These are phyloP conservation scores for Evernia prunastri DNA, from an alignment of 495 filamentous ascomycete species.

Conservation along the genomic window DNA sequence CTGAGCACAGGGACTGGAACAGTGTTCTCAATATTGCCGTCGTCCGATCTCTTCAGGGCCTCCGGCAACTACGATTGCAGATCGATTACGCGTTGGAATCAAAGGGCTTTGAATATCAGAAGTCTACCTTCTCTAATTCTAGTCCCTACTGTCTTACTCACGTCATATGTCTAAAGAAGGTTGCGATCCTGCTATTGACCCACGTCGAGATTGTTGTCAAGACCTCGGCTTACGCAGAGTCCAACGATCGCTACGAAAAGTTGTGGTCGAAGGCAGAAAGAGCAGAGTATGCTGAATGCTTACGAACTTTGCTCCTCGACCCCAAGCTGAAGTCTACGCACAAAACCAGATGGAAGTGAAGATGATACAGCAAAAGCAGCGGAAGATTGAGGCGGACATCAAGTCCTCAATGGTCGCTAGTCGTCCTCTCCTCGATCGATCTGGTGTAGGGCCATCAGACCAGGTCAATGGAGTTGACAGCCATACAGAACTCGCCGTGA, in stretches of 20 bases:
- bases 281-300: not conserved
- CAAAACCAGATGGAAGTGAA: not conserved
- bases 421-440: too few relatives aligned
- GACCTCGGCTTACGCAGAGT: rapidly evolving
- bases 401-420: too few relatives aligned
- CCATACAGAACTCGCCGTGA: too few relatives aligned
- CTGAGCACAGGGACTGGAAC: not conserved
- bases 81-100: not conserved
- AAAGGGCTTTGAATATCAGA: not conserved
- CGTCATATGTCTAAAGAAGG: not conserved
- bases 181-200: not conserved
- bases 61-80: not conserved
- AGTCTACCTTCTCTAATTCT: not conserved
- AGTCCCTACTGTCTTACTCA: not conserved
- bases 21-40: not conserved
- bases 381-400: too few relatives aligned
- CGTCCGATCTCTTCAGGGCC: not conserved
- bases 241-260: not conserved
- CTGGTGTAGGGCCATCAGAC: too few relatives aligned
- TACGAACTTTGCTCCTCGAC: not conserved
- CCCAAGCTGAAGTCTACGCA: not conserved
- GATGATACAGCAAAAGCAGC: not conserved
- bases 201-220: not conserved
- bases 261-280: not conserved
- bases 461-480: too few relatives aligned